Percentiles rank a stretch among this genome's conserved stretches.
Conservation (phyloP, 2,329 filamentous ascomycete genomes). For the Decorospora gaudefroyi region DNA sequence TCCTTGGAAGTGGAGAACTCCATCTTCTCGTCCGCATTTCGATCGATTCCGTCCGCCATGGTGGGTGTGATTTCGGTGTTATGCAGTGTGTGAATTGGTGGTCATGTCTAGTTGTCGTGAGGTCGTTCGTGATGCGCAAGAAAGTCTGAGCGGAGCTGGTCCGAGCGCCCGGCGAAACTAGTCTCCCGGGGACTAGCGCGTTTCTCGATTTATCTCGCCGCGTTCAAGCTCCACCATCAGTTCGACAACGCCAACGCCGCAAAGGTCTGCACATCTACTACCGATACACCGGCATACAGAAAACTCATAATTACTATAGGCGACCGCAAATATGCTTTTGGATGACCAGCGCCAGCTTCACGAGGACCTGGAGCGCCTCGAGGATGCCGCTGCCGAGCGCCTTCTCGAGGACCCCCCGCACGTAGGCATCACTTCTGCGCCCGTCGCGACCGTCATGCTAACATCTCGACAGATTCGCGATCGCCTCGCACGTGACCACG, state of each 20-base stretch:
- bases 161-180: slow-evolving; percentile 21
- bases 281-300: slow-evolving; percentile 14
- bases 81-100: slow-evolving; percentile 1
- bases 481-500: slow-evolving; percentile 86
- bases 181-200: slow-evolving; percentile 22
- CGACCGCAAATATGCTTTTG: slow-evolving; percentile 66
- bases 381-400: slow-evolving; percentile 90
- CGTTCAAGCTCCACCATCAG: slow-evolving; percentile 18
- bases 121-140: slow-evolving; percentile 13
- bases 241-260: slow-evolving; percentile 22
- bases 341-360: slow-evolving; percentile 94
- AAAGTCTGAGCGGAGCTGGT: slow-evolving; percentile 32
- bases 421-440: slow-evolving; percentile 55
- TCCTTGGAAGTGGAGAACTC: slow-evolving; percentile 98
- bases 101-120: too few species aligned
- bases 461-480: slow-evolving; percentile 72
- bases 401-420: slow-evolving; percentile 86
- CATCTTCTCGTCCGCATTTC: slow-evolving; percentile 93
- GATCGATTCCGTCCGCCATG: slow-evolving; percentile 94
- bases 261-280: slow-evolving; percentile 30
- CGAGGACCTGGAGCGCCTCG: slow-evolving; percentile 93
- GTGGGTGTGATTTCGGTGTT: slow-evolving; percentile 39
- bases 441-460: slow-evolving; percentile 6
- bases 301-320: slow-evolving; percentile 27
- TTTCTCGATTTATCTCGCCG: slow-evolving; percentile 21